Evolutionary conservation across 1,284 basidiomycete species (phyloP), one percentile per base, ranked within the genome.

Genomic region (Trichosporon sp.): DNA sequence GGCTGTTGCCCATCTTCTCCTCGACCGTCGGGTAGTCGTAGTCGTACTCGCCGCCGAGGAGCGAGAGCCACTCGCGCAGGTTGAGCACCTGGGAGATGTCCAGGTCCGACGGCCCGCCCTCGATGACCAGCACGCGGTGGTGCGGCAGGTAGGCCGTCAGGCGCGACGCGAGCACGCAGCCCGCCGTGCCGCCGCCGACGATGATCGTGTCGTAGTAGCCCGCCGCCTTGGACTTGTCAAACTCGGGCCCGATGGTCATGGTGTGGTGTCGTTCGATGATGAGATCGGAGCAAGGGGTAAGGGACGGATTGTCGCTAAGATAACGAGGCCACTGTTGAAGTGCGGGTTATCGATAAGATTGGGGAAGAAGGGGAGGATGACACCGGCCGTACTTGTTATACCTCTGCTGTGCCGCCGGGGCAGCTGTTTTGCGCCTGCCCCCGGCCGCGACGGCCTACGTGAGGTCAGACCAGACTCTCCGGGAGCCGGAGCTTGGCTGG

Each of bases 141-240:
- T 72, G 56, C 5, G 71, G 71, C 23, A 72, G 69, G 65, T 67
- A 72, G 44, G 21, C 8, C 0, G 88, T 80, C 29, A 91, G 84
- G 5, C 90, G 84, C 13, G 85, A 84, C 2, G 89, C 89, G 8
- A 91, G 86, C 0, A 88, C 88, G 6, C 87, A 85, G 3, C 90
- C 90, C 1, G 87, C 86, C 1, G 89, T 82, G 1, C 90, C 89
- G 29, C 86, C 89, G 2, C 89, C 89, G 15, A 89, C 86, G 64
- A 90, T 85, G 73, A 90, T 87, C 76, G 89, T 90, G 83, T 90
- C 89, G 75, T 86, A 90, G 0, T 72, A 32, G 25, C 58, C 71
- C 3, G 25, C 60, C 0, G 62, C 31, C 27, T 42, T 23, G 35
- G 68, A 29, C 53, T 58, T 58, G 53, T 58, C 66, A 18, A 72